A percentile compares a stretch with the other conserved stretches of the same genome.
phyloP scores from a whole-genome alignment of 2,329 filamentous ascomycete genomes.

The Sphaerulina populicola region DNA sequence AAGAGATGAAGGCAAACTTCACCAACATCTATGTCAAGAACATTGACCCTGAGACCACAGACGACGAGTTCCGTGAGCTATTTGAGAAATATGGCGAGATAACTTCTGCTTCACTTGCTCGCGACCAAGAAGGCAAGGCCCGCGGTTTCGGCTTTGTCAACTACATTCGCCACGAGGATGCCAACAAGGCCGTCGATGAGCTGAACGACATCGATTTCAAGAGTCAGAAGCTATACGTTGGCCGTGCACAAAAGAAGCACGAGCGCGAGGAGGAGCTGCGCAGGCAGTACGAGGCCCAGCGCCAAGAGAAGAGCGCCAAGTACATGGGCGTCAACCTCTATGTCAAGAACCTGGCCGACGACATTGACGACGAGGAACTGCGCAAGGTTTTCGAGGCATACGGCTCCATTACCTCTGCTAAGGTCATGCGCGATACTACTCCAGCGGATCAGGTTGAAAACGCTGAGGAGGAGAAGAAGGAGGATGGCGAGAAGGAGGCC shows the following conservation, averaged over 20 bases:
- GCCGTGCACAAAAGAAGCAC: constrained; percentile 99
- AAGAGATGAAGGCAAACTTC: constrained; percentile 99
- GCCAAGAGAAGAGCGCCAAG: constrained; percentile 96
- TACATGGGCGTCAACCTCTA: constrained; percentile 99
- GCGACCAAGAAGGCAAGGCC: constrained; percentile 92
- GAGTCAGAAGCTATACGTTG: constrained; percentile 93
- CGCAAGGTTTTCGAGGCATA: constrained; percentile 86
- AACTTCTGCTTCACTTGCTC: constrained; percentile 88
- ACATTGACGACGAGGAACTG: constrained; percentile 95
- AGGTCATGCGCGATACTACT: constrained; percentile 89
- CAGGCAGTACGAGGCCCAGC: constrained; percentile 96
- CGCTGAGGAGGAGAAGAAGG: constrained; percentile 35
- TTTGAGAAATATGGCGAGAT: constrained; percentile 92
- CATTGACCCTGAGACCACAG: constrained; percentile 71
- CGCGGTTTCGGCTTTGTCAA: constrained; percentile 95
- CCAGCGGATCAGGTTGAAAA: constrained; percentile 41
- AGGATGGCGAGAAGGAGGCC: constrained; percentile 44
- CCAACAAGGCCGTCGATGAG: constrained; percentile 76
- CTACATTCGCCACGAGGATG: constrained; percentile 82
- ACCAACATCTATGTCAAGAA: constrained; percentile 99
- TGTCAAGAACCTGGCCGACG: constrained; percentile 97
- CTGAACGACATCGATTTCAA: constrained; percentile 89
- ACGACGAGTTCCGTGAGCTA: constrained; percentile 88
- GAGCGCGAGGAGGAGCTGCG: constrained; percentile 98
- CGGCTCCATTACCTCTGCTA: constrained; percentile 93